A percentile compares a stretch with the other conserved stretches of the same genome.
Evolutionary conservation across 192 early-diverging fungal genomes (phyloP).

Genomic region (Tieghemiomyces parasiticus): DNA sequence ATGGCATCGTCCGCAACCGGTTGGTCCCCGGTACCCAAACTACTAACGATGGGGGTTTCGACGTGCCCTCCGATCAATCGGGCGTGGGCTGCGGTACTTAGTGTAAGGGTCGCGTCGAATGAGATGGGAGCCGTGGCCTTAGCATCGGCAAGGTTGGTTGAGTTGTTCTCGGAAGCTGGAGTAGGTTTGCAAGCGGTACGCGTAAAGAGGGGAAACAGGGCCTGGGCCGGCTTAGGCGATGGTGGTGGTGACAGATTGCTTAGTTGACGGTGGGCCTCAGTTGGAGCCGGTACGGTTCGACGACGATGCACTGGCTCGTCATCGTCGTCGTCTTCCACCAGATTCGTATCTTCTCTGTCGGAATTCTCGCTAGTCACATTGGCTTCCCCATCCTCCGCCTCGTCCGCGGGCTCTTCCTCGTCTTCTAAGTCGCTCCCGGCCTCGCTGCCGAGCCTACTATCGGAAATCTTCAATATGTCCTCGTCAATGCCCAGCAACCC

Average conservation of each 20-base stretch:
- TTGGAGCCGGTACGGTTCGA: background rate
- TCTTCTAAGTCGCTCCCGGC: background rate
- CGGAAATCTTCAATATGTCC: background rate
- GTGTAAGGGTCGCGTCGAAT: background rate
- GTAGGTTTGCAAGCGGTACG: background rate
- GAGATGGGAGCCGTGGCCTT: background rate
- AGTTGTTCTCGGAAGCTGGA: background rate
- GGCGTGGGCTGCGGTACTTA: conserved; percentile 6
- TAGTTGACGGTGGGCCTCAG: background rate
- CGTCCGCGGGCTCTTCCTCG: background rate
- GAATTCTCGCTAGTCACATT: background rate
- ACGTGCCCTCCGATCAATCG: background rate
- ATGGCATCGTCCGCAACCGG: background rate
- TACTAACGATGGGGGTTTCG: background rate
- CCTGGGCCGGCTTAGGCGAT: background rate
- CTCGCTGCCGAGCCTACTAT: background rate
- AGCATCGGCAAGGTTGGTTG: background rate
- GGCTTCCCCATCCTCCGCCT: background rate
- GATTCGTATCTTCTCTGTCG: background rate
- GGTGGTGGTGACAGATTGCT: background rate
- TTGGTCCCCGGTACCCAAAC: background rate
- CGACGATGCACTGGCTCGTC: background rate
- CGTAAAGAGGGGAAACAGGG: conserved; percentile 2
- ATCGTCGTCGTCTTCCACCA: background rate
- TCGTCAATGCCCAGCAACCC: background rate